A percentile compares a stretch with the other conserved stretches of the same genome.
phyloP scores from a whole-genome alignment of 768 basidiomycete species.

The Tricholomella constricta region DNA sequence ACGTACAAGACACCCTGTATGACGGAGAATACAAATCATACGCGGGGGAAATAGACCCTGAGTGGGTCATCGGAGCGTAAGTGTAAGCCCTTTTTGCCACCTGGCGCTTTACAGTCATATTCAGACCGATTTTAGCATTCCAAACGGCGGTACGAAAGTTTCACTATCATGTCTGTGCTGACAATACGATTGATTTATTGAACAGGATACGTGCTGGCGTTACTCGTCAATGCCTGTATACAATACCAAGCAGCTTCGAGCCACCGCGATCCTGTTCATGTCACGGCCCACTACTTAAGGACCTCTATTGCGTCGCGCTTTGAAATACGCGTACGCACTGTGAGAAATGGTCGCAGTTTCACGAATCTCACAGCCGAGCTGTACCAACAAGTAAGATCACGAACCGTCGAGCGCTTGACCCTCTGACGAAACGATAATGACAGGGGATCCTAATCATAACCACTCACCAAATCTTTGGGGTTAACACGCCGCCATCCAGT shows the following conservation, averaged over 20 bases:
- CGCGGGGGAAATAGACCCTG: conserved; percentile 42
- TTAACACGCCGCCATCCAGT: conserved; percentile 35
- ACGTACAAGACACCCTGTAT: conserved; percentile 17
- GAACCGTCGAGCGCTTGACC: background rate
- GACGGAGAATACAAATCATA: conserved; percentile 26
- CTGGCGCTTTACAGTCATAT: conserved; percentile 6
- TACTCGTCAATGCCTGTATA: conserved; percentile 56
- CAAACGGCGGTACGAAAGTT: conserved; percentile 50
- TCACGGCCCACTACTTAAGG: conserved; percentile 60
- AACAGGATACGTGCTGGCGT: conserved; percentile 59
- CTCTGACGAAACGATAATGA: background rate
- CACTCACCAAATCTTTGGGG: conserved; percentile 58
- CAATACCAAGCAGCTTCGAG: conserved; percentile 42
- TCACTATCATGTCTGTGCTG: background rate
- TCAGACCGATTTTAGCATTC: conserved; percentile 35
- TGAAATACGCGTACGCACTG: conserved; percentile 45
- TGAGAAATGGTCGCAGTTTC: conserved; percentile 55
- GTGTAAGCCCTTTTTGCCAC: conserved; percentile 19
- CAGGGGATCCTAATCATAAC: conserved; percentile 51
- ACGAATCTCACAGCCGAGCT: conserved; percentile 62
- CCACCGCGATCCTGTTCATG: conserved; percentile 60
- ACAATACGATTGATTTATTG: background rate
- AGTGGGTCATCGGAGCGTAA: conserved; percentile 49
- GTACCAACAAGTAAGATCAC: conserved; percentile 48
- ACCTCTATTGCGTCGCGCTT: conserved; percentile 43